phyloP scores from a whole-genome alignment of 352 stramenopile species.

The Pythium coloratum region DNA sequence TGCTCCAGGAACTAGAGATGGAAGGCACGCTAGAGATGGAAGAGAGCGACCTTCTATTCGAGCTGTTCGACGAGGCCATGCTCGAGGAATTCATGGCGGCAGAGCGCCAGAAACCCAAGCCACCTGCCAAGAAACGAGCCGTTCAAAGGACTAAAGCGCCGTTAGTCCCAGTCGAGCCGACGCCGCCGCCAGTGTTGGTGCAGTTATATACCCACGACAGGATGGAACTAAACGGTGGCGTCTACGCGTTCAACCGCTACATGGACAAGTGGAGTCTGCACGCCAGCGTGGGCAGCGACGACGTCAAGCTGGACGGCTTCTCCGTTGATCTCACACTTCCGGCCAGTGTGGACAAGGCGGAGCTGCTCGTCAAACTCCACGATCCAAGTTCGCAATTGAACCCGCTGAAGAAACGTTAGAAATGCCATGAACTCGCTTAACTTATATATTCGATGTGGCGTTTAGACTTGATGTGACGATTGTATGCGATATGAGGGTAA shows the following conservation, averaged over 20 bases:
- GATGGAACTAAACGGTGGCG: conserved; percentile 38
- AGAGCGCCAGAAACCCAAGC: conserved; percentile 3
- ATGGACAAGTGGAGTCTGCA: conserved; percentile 66
- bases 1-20: conserved; percentile 53
- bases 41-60: conserved; percentile 48
- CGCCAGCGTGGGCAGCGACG: conserved; percentile 21
- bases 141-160: background rate
- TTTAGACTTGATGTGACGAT: background rate
- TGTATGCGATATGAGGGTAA: conserved; percentile 5
- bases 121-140: background rate
- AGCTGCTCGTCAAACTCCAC: conserved; percentile 59
- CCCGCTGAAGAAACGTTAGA: conserved; percentile 15
- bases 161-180: background rate
- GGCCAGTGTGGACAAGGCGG: background rate
- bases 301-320: conserved; percentile 38
- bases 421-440: background rate
- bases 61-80: conserved; percentile 56
- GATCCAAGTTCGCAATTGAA: conserved; percentile 9
- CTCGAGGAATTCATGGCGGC: conserved; percentile 29
- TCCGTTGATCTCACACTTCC: conserved; percentile 17
- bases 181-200: background rate
- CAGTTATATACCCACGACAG: conserved; percentile 49
- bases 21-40: conserved; percentile 23
- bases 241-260: conserved; percentile 68
- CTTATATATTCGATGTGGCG: background rate